Base-by-base conservation (phyloP, 2,329 filamentous ascomycete species). In the Ophiostoma sp. region DNA sequence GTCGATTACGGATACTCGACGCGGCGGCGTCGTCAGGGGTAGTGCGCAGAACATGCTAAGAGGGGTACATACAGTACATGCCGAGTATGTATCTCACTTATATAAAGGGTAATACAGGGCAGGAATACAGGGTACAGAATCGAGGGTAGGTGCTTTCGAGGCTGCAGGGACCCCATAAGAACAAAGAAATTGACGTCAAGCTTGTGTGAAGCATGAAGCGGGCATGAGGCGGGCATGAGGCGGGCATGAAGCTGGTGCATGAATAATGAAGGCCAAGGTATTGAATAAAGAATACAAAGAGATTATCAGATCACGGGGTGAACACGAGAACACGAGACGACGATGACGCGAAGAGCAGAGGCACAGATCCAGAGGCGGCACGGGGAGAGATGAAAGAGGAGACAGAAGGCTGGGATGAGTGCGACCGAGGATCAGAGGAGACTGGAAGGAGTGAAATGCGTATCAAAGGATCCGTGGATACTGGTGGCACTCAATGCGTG, bases 241-340 rank as follows among this genome's bases (percentile, higher is more conserved):
- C 52, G n/a, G 23, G 52, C 52, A 57, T 60, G 54, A 60, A 33
- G 52, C 52, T 27, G n/a, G 52, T 4, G 54, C 54, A 60, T 62
- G 57, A 33, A 62, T 62, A 33, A 33, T 17, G 57, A 62, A 54
- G 15, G 27, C n/a, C 23, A 27, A 27, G 48, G 52, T 57, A 23
- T 13, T 57, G 52, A 27, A 57, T 57, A 27, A 31, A 57, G 23
- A 57, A 4, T 15, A 57, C 4, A 57, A 31, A 57, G 13, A 33
- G 3, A 57, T 57, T 31, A 57, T 57, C 52, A 33, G 57, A 62
- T 31, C 27, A 62, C 27, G 57, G 57, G 57, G 57, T 62, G 27
- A 62, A 62, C 27, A 62, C 57, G 54, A 60, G 54, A 60, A 33
- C 54, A 60, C 54, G 57, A 62, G 57, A 62, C 57, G 57, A 62